A percentile compares a stretch with the other conserved stretches of the same genome.
These are phyloP conservation scores for Amylocarpus encephaloides DNA, from an alignment of 2,329 filamentous ascomycete species.

Conservation along the genomic window DNA sequence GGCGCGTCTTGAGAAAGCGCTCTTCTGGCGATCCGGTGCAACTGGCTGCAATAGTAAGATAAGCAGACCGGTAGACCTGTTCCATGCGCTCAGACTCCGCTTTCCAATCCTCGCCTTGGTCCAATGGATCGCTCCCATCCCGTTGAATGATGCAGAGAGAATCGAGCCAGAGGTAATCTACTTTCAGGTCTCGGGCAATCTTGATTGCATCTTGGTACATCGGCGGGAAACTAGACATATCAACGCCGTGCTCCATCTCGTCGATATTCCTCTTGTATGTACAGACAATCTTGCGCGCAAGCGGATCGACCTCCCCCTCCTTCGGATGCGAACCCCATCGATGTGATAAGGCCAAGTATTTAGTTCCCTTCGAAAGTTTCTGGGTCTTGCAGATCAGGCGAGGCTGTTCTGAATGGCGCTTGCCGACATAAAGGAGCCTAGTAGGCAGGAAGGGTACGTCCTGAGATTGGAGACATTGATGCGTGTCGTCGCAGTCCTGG, in stretches of 20 bases:
- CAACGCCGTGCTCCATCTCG: not conserved
- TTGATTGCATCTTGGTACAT: not conserved
- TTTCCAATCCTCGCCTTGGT: constrained; percentile 15
- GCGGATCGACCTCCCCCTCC: no score
- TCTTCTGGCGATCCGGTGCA: not conserved
- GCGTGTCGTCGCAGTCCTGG: not conserved
- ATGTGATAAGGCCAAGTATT: not conserved
- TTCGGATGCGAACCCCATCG: no score
- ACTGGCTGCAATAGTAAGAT: constrained; percentile 1
- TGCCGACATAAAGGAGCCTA: not conserved
- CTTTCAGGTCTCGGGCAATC: not conserved
- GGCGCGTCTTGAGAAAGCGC: not conserved
- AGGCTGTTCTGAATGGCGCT: not conserved
- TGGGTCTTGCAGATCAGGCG: not conserved
- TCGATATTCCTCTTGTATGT: not conserved
- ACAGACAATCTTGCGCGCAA: no score
- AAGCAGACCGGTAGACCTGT: constrained; percentile 13
- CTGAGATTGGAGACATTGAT: not conserved
- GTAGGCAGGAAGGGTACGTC: not conserved
- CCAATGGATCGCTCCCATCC: constrained; percentile 13
- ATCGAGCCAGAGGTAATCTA: not conserved
- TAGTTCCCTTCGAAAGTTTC: not conserved
- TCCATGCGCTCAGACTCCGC: constrained; percentile 22
- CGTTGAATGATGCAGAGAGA: not conserved
- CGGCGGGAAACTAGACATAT: not conserved